Base-by-base conservation (phyloP, 805 yeast species). In the Barnettozyma pratensis region DNA sequence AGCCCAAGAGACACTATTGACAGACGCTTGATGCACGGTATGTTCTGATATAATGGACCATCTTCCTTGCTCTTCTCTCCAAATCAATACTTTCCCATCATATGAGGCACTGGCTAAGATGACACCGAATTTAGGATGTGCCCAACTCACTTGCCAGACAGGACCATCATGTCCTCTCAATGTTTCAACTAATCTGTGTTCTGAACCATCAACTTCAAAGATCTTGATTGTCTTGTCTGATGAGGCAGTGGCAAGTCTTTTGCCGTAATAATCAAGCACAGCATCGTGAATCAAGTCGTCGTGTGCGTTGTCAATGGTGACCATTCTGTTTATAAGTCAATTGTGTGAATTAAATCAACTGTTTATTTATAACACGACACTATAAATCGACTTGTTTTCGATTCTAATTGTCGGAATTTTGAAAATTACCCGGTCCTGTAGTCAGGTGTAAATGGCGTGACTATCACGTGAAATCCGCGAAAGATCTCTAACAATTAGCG, bases 131-230 rank as follows among this genome's bases (percentile, higher is more conserved):
- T 92, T 92, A 32, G 99, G 99, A 65, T 94, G 99, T 3, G 98
- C 98, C 99, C 99, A 94, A 47, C 88, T 81, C 25, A 90, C 96
- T 70, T 92, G 96, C 99, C 99, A 94, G 42, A 94, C 97, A 10
- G 99, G 98, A 34, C 98, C 99, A 54, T 90, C 97, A 67, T 94
- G 99, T 37, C 96, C 97, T 43, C 79, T 75, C 54, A 94, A 73
- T 1, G 98, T 91, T 56, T 90, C 97, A 19, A 85, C 76, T 45
- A 90, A 74, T 63, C 77, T 85, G 67, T 89, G 92, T 60, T 74
- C 79, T 41, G 88, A 95, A 37, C 92, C 94, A 44, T 87, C 92
- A 40, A 92, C 83, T 57, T 91, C 96, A 67, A 89, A 94, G 49
- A 94, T 83, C 71, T 91, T 89, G 71, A 92, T 86, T n/a, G 96